A percentile compares a stretch with the other conserved stretches of the same genome.
These are phyloP conservation scores for Cudoniella acicularis DNA, from an alignment of 495 filamentous ascomycete species.

Conservation along the genomic window DNA sequence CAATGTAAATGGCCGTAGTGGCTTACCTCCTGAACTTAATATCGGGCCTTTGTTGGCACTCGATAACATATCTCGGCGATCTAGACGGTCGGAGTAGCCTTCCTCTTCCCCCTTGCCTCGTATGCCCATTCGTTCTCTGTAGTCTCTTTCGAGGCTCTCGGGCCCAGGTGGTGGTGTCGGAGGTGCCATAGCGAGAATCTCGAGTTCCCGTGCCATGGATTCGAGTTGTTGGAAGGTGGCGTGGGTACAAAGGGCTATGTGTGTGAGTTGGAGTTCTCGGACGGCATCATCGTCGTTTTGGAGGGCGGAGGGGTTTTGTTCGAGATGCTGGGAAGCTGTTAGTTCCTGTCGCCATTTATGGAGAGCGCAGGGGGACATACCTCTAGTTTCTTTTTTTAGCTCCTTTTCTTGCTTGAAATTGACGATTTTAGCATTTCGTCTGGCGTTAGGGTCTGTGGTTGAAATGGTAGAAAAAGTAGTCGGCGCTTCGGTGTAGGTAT, in stretches of 20 bases:
- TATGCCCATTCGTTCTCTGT: constrained; percentile 47
- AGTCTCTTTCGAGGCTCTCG: constrained; percentile 26
- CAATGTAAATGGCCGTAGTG: constrained; percentile 86
- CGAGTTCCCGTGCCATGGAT: constrained; percentile 73
- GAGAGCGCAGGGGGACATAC: constrained; percentile 39
- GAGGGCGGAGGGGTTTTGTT: constrained; percentile 53
- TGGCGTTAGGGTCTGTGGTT: constrained; percentile 63
- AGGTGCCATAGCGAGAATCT: constrained; percentile 70
- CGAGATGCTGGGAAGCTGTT: constrained; percentile 49
- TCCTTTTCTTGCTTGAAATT: constrained; percentile 85
- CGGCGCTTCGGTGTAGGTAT: constrained; percentile 63
- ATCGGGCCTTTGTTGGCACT: constrained; percentile 64
- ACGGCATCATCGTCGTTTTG: constrained; percentile 73
- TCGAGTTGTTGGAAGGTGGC: constrained; percentile 83
- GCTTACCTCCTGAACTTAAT: constrained; percentile 76
- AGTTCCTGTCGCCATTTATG: neutral
- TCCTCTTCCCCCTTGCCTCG: constrained; percentile 33
- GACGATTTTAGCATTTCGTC: constrained; percentile 79
- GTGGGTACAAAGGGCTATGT: constrained; percentile 68
- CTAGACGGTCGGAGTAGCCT: constrained; percentile 79
- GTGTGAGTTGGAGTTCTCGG: constrained; percentile 72
- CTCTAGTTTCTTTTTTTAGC: constrained; percentile 77
- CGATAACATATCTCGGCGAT: constrained; percentile 53
- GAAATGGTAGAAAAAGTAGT: constrained; percentile 65
- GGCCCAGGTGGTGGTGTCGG: constrained; percentile 29